A percentile compares a stretch with the other conserved stretches of the same genome.
phyloP scores from a whole-genome alignment of 2,329 filamentous ascomycete species.

The Colletotrichum sp. region DNA sequence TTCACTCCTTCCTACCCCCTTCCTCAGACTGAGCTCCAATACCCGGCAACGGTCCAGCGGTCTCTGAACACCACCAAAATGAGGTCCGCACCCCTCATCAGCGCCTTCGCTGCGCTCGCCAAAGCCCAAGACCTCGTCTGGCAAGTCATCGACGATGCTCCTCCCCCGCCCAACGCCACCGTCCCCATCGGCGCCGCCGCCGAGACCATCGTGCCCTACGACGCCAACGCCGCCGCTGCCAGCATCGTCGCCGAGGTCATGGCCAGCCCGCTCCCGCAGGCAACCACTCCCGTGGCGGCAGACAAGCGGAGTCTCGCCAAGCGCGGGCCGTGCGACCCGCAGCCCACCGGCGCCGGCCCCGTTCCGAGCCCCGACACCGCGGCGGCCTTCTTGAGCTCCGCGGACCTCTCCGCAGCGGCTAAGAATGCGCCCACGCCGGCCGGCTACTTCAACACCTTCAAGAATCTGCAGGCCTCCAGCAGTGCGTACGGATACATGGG shows the following conservation, averaged over 20 bases:
- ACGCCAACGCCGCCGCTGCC: not conserved
- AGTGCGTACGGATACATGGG: not conserved
- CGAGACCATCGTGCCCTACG: not conserved
- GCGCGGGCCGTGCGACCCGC: not conserved
- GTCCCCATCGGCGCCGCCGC: not conserved
- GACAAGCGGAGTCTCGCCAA: not conserved
- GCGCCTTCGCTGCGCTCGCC: not conserved
- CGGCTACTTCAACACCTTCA: not conserved
- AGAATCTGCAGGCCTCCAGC: not conserved
- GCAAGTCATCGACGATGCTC: not conserved
- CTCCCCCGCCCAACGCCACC: not conserved
- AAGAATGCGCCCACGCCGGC: not conserved
- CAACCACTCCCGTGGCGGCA: not conserved
- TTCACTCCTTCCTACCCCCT: not conserved
- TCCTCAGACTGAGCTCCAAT: not conserved
- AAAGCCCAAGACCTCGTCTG: not conserved
- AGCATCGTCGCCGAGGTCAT: not conserved
- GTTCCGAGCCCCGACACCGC: not conserved
- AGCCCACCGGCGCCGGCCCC: not conserved
- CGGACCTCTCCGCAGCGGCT: not conserved
- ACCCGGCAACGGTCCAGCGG: rapidly evolving
- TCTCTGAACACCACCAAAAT: not conserved
- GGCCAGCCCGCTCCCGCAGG: not conserved
- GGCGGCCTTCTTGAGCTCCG: not conserved
- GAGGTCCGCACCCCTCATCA: not conserved